phyloP scores from a whole-genome alignment of 2,329 filamentous ascomycete genomes.

The Albophoma yamanashiensis region DNA sequence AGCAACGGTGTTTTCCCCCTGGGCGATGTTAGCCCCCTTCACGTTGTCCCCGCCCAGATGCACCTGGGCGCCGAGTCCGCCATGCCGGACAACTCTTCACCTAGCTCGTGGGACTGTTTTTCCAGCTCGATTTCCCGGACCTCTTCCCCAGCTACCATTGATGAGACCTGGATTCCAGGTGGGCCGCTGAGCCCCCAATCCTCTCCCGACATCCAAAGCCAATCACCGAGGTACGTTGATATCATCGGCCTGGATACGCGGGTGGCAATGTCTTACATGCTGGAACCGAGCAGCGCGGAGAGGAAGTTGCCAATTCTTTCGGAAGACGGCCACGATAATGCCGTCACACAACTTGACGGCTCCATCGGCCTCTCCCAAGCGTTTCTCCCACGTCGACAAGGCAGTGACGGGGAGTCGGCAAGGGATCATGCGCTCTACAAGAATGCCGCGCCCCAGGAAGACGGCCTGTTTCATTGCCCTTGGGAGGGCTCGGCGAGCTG shows the following conservation, averaged over 20 bases:
- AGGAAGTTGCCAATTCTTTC: slow-evolving; percentile 18
- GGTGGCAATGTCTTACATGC: slow-evolving; percentile 10
- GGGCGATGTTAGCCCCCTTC: slow-evolving; percentile 32
- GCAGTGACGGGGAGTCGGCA: slow-evolving; percentile 45
- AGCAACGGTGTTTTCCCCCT: slow-evolving; percentile 32
- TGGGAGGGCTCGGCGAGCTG: slow-evolving; percentile 63
- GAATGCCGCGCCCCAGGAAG: slow-evolving; percentile 48
- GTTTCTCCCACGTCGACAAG: slow-evolving; percentile 35
- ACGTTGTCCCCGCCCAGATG: slow-evolving; percentile 47
- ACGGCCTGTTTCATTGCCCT: slow-evolving; percentile 90
- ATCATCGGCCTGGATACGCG: not conserved
- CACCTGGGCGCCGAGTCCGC: slow-evolving; percentile 40
- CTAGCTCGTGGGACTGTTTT: slow-evolving; percentile 40
- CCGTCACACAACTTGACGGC: slow-evolving; percentile 18
- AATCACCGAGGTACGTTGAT: slow-evolving; percentile 42
- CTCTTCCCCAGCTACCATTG: slow-evolving; percentile 37
- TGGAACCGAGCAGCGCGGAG: slow-evolving; percentile 16
- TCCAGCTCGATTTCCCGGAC: slow-evolving; percentile 41
- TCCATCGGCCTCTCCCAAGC: slow-evolving; percentile 19
- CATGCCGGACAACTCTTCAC: slow-evolving; percentile 38
- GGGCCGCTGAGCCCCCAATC: slow-evolving; percentile 28
- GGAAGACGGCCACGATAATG: slow-evolving; percentile 14
- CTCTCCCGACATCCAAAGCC: slow-evolving; percentile 37
- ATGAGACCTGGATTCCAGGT: slow-evolving; percentile 33
- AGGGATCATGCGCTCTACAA: slow-evolving; percentile 63